phyloP scores from a whole-genome alignment of 352 stramenopile genomes.

The Phytophthora brassicae region DNA sequence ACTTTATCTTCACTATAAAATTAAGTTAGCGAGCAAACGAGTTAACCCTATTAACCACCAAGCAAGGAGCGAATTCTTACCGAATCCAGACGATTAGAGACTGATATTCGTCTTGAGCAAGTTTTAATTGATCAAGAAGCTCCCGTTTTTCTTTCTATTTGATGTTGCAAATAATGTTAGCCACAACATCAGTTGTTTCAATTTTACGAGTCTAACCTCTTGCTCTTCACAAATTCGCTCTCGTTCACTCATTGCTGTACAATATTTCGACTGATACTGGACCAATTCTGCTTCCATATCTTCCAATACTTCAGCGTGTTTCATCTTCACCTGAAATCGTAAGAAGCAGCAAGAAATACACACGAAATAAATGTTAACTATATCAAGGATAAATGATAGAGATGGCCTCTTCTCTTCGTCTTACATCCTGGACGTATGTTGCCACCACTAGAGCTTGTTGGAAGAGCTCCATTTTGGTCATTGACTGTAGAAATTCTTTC shows the following conservation, averaged over 20 bases:
- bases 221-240: slow-evolving; percentile 19
- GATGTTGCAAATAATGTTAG: background rate
- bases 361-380: background rate
- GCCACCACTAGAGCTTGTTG: slow-evolving; percentile 46
- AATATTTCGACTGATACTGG: slow-evolving; percentile 32
- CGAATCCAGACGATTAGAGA: slow-evolving; percentile 34
- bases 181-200: background rate
- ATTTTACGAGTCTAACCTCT: slow-evolving; percentile 17
- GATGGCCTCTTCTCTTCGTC: background rate
- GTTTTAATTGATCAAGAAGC: slow-evolving; percentile 30
- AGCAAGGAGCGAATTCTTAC: slow-evolving; percentile 10
- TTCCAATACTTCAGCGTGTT: slow-evolving; percentile 21
- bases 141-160: slow-evolving; percentile 25
- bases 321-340: slow-evolving; percentile 25
- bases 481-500: slow-evolving; percentile 35
- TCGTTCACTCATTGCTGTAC: slow-evolving; percentile 12
- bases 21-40: background rate
- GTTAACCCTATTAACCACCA: background rate
- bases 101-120: slow-evolving; percentile 40
- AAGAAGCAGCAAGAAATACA: background rate
- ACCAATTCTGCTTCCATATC: slow-evolving; percentile 19
- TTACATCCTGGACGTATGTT: slow-evolving; percentile 46
- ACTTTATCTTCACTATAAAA: slow-evolving; percentile 45
- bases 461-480: slow-evolving; percentile 52
- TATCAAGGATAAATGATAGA: no score